Conservation (phyloP, 176 grass and related monocot species). For the Avena insularis region DNA sequence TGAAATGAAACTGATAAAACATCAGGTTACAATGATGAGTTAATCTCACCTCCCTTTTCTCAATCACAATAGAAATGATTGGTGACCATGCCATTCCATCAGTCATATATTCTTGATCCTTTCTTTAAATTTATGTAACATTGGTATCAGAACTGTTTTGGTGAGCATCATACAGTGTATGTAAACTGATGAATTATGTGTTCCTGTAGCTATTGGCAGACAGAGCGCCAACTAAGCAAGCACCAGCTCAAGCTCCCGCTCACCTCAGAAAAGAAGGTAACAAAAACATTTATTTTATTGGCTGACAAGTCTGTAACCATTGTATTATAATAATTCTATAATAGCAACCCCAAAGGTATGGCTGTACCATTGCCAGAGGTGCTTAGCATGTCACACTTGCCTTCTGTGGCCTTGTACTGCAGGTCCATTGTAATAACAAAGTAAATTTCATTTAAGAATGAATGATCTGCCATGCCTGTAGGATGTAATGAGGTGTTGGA, state of each 20-base stretch:
- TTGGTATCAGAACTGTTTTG: constrained; percentile 10
- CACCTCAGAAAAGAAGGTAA: constrained; percentile 70
- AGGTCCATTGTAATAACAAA: constrained; percentile 17
- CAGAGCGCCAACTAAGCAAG: constrained; percentile 53
- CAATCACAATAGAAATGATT: constrained; percentile 24
- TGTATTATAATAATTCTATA: not conserved
- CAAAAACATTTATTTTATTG: constrained; percentile 26
- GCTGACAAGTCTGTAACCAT: constrained; percentile 10
- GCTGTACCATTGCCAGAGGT: not conserved
- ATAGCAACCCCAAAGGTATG: not conserved
- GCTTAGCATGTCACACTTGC: not conserved
- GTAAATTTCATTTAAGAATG: not conserved
- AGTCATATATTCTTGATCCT: not conserved
- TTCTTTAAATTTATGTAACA: not conserved
- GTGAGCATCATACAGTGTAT: not conserved
- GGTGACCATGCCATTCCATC: not conserved
- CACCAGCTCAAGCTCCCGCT: constrained; percentile 40
- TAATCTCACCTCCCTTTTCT: not conserved
- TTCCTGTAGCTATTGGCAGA: constrained; percentile 73
- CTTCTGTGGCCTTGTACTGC: not conserved
- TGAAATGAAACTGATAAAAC: too few species aligned
- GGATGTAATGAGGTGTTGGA: not conserved
- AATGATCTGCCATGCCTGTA: not conserved
- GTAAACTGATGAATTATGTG: constrained; percentile 26
- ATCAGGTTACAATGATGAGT: constrained; percentile 11